These are phyloP conservation scores for Vitis labrusca DNA, from an alignment of 164 flowering plant genomes.

Conservation along the genomic window DNA sequence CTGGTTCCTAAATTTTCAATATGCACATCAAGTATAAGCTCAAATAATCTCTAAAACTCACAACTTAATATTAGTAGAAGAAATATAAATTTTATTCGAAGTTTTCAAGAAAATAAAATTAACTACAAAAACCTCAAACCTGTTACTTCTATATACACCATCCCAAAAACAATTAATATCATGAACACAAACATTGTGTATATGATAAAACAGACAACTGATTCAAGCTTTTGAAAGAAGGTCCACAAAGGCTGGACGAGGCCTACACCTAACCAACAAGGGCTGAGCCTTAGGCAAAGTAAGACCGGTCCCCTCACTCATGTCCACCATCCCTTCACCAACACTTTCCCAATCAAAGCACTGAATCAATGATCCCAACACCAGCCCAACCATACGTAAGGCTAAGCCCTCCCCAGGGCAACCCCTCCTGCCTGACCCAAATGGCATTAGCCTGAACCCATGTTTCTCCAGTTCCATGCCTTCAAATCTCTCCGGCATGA, in stretches of 20 bases:
- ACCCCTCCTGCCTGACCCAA: constrained; percentile 33
- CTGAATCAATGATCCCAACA: constrained; percentile 31
- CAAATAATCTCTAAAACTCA: too few relatives aligned
- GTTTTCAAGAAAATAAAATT: too few relatives aligned
- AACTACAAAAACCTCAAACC: too few relatives aligned
- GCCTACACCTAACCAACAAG: constrained; percentile 26
- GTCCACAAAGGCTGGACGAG: constrained; percentile 14
- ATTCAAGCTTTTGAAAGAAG: constrained; percentile 15
- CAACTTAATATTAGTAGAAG: too few relatives aligned
- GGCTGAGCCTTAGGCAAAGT: constrained; percentile 29
- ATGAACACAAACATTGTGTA: too few relatives aligned
- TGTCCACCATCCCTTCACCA: constrained; percentile 29
- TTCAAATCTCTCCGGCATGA: constrained; percentile 33
- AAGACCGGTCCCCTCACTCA: constrained; percentile 28
- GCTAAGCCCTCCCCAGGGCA: constrained; percentile 43
- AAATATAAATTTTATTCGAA: too few relatives aligned
- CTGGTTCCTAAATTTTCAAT: too few relatives aligned
- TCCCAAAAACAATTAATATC: too few relatives aligned
- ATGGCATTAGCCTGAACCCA: constrained; percentile 29
- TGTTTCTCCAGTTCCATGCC: neutral
- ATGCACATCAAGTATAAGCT: too few relatives aligned
- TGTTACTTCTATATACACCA: too few relatives aligned
- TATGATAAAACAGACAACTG: neutral
- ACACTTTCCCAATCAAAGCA: constrained; percentile 45
- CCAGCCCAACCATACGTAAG: constrained; percentile 22